Conservation (phyloP, 2,329 filamentous ascomycete genomes). For the Cercospora canescens region DNA sequence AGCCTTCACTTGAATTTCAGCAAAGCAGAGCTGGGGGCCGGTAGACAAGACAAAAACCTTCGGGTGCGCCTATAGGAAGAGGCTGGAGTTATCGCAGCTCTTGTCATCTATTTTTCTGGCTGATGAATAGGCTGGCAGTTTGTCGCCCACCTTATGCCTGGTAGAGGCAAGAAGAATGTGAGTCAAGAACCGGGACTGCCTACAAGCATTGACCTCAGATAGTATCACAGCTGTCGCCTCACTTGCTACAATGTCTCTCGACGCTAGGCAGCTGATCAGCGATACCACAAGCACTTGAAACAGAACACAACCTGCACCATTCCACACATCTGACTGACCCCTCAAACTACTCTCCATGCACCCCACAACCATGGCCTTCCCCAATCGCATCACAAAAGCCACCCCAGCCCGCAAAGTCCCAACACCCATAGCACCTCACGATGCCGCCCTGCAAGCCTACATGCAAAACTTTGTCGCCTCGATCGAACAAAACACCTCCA, state of each 20-base stretch:
- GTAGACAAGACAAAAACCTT: too few species aligned
- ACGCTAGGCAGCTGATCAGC: too few species aligned
- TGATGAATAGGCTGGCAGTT: too few species aligned
- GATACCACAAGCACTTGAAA: neutral
- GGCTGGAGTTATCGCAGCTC: too few species aligned
- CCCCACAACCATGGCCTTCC: neutral
- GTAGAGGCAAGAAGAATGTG: too few species aligned
- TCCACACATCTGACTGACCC: neutral
- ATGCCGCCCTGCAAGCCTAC: neutral
- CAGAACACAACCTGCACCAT: neutral
- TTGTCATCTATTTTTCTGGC: too few species aligned
- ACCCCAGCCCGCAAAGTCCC: neutral
- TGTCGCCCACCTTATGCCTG: too few species aligned
- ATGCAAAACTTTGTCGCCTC: neutral
- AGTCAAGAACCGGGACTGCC: too few species aligned
- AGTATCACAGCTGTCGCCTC: neutral
- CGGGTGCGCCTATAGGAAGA: too few species aligned
- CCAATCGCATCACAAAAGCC: neutral
- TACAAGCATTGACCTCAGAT: neutral
- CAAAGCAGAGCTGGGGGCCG: too few species aligned
- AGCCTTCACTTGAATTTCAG: neutral
- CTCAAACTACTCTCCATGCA: neutral
- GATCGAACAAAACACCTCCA: neutral
- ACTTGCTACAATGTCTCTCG: too few species aligned
- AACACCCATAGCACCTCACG: neutral